Conservation (phyloP, 768 basidiomycete genomes). For the Naganishia friedmannii region DNA sequence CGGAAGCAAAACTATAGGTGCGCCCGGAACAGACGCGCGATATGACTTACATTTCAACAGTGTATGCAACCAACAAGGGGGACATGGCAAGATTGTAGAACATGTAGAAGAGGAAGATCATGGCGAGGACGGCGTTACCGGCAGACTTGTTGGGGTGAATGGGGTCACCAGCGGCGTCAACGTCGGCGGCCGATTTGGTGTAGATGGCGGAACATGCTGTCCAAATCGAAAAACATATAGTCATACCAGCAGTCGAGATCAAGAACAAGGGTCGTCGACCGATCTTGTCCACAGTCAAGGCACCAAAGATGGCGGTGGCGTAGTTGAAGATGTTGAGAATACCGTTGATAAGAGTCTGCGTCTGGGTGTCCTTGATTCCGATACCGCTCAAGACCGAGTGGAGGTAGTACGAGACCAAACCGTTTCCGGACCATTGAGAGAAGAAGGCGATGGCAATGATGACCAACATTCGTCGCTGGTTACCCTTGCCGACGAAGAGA, state of each 20-base stretch:
- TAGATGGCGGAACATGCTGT: slow-evolving; percentile 26
- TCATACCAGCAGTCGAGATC: slow-evolving; percentile 25
- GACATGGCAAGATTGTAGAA: slow-evolving; percentile 79
- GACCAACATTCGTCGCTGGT: slow-evolving; percentile 66
- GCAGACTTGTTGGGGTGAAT: slow-evolving; percentile 24
- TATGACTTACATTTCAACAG: slow-evolving; percentile 65
- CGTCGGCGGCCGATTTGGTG: neutral
- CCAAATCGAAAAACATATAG: slow-evolving; percentile 19
- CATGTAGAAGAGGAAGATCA: slow-evolving; percentile 79
- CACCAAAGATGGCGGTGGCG: slow-evolving; percentile 56
- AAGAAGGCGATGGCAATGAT: slow-evolving; percentile 55
- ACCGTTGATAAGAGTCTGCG: slow-evolving; percentile 76
- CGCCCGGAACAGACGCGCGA: neutral
- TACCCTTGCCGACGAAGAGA: slow-evolving; percentile 65
- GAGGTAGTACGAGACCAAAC: slow-evolving; percentile 70
- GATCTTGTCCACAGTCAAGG: slow-evolving; percentile 65
- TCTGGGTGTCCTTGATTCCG: slow-evolving; percentile 47
- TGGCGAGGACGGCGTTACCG: slow-evolving; percentile 69
- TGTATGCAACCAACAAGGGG: slow-evolving; percentile 80
- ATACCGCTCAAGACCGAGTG: slow-evolving; percentile 62
- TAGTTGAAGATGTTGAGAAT: slow-evolving; percentile 68
- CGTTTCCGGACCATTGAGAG: slow-evolving; percentile 52
- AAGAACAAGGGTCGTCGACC: slow-evolving; percentile 67
- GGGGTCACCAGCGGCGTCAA: slow-evolving; percentile 8
- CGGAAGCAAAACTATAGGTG: neutral